Evolutionary conservation across 2,329 filamentous ascomycete species (phyloP), one percentile per base, ranked within the genome.

Genomic region (Bipolaris zeicola): DNA sequence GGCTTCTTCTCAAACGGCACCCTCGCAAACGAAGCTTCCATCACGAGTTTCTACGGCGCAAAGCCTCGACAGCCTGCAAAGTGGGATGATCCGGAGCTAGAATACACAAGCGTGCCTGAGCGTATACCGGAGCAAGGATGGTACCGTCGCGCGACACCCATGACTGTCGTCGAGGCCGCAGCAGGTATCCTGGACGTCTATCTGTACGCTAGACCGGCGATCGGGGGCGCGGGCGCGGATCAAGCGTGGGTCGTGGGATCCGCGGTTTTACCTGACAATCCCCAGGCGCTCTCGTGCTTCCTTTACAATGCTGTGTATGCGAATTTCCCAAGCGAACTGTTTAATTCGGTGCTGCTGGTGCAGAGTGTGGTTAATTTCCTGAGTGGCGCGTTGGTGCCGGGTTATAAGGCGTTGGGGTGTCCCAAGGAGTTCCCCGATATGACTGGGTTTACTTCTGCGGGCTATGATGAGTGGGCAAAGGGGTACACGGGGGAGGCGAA

Each of bases 1-100:
- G 61, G 57, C 5, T 66, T 67, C 64, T 66, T 67, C 47, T 56
- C 48, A 22, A 67, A 67, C 50, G 65, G 65, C 18, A 66, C 63
- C 11, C 58, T 66, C 20, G 65, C 65, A 14, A 67, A 67, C 39
- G 62, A 65, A 43, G 65, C 60, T 18, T 65, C 62, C 28, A 60
- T 67, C 43, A 63, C 63, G n/a, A 64, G 64, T 31, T 65, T 67
- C 58, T 63, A 65, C 43, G 65, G 65, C 14, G 65, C 65, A 10
- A 60, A 66, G 41, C 57, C 26, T 6, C 26, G 26, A 2, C 26
- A 26, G 26, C 26, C 26, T 7, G 26, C 5, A 6, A 26, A 57
- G 2, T 64, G 57, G 59, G 43, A 50, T 7, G 60, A 66, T 28
- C 52, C 55, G 3, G 41, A 54, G 20, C 56, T 63, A 13, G 48